Base-by-base conservation (phyloP, 208 protist genomes). In the Phytomonas francai region DNA sequence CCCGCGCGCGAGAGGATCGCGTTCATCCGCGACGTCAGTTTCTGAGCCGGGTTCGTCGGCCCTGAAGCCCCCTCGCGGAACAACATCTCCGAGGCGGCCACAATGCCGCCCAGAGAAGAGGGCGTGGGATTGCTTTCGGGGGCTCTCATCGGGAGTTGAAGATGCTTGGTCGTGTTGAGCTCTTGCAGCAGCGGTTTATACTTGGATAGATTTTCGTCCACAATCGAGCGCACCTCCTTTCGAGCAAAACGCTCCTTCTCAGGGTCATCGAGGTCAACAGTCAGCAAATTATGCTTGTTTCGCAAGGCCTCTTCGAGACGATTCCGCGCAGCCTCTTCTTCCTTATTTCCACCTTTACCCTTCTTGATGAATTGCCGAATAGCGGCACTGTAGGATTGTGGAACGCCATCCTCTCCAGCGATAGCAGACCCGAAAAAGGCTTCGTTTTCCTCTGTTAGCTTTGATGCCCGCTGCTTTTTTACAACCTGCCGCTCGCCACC, bases 121-220 rank as follows among this genome's bases (percentile, higher is more conserved):
- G 85, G 78, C 12, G 84, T 76, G 2, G 88, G 85, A 51, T 82
- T 90, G 73, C 85, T 91, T 19, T 93, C 79, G 12, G 88, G 86
- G 22, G 79, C 71, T 32, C 73, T 62, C 78, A 97, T 80, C 11
- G 91, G 91, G 28, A 97, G 81, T 71, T 87, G 81, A 33, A 97
- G 62, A 67, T 93, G 84, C 67, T 90, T 87, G 19, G 83, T 58
- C 29, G 73, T 74, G 63, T 80, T 83, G 56, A 89, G 78, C 67
- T 92, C 82, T 25, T 77, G 79, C 34, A 97, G 65, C 8, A 94
- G 65, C 3, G 72, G 77, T 28, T 87, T 89, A 68, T 93, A 97
- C 73, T 89, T 89, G 36, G 79, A 74, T 73, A 97, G 74, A 32
- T 85, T 74, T 30, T 89, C 74, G 42, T 87, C 74, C 2, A 89